Conservation (phyloP, 306 rosid species). For the Sophora flavescens region DNA sequence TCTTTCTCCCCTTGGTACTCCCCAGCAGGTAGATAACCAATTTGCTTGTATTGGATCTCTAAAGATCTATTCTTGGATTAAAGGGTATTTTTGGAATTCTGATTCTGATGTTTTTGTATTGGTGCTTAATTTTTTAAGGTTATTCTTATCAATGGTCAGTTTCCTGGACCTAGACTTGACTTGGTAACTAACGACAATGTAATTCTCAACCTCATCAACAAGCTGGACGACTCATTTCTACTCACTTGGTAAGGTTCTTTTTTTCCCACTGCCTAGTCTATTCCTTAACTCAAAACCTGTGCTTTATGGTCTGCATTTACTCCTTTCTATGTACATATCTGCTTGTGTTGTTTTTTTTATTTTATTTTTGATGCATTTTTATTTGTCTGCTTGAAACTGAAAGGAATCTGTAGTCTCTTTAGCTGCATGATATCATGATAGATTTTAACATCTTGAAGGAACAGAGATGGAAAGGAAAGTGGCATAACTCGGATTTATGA, state of each 20-base stretch:
- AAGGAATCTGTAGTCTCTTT: slow-evolving; percentile 1
- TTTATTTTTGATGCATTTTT: background rate
- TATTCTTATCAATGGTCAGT: slow-evolving; percentile 89
- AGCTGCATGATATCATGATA: background rate
- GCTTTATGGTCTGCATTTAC: background rate
- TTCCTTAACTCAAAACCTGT: background rate
- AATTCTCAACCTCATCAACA: slow-evolving; percentile 88
- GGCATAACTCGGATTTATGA: background rate
- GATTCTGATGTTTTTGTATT: slow-evolving; percentile 46
- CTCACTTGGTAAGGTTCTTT: no score
- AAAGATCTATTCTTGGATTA: slow-evolving; percentile 39
- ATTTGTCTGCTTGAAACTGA: background rate
- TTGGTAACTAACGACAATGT: slow-evolving; percentile 89
- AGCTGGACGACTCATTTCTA: slow-evolving; percentile 82
- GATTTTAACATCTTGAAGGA: background rate
- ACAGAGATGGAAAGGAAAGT: background rate
- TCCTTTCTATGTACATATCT: background rate
- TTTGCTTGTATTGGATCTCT: slow-evolving; percentile 44
- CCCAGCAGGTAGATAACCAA: slow-evolving; percentile 78
- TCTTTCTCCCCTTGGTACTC: slow-evolving; percentile 76
- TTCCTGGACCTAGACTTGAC: slow-evolving; percentile 95
- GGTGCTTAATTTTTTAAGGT: no score
- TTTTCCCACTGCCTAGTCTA: no score
- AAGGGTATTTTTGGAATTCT: slow-evolving; percentile 35
- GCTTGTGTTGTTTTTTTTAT: background rate